Conservation (phyloP, 1,284 basidiomycete species). For the Puccinia hordei region DNA sequence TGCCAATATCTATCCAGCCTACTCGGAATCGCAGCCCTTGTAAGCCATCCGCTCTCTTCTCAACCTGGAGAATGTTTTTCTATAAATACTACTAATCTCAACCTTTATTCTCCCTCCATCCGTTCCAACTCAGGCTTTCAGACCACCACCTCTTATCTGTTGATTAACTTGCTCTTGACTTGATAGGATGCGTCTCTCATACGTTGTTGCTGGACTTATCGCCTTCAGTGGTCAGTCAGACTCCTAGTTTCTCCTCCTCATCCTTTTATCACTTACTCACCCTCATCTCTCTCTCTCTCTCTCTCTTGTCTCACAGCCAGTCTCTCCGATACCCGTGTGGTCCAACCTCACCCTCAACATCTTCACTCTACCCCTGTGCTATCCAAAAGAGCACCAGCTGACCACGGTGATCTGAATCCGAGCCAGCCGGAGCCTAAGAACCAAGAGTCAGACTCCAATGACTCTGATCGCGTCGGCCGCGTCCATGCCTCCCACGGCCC, state of each 20-base stretch:
- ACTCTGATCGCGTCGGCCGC: neutral
- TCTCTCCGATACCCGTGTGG: neutral
- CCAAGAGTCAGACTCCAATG: neutral
- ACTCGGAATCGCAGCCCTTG: neutral
- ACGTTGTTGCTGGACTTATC: slow-evolving; percentile 26
- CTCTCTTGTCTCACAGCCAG: neutral
- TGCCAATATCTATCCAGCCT: too few species aligned
- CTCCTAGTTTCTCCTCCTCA: too few species aligned
- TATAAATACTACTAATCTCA: neutral
- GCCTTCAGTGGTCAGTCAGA: slow-evolving; percentile 1
- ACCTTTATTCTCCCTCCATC: neutral
- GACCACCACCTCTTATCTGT: neutral
- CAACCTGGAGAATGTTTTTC: neutral
- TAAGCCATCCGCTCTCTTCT: neutral
- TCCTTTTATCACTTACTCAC: neutral
- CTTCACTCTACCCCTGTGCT: neutral
- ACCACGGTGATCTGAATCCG: neutral
- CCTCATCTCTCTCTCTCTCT: neutral
- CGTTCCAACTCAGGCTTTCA: neutral
- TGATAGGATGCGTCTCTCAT: neutral
- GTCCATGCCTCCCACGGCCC: neutral
- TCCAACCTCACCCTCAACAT: neutral
- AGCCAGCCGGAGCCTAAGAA: too few species aligned
- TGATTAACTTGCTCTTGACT: neutral
- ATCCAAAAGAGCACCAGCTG: neutral